Conservation (phyloP, 2,329 filamentous ascomycete species). For the Dothistroma septosporum region DNA sequence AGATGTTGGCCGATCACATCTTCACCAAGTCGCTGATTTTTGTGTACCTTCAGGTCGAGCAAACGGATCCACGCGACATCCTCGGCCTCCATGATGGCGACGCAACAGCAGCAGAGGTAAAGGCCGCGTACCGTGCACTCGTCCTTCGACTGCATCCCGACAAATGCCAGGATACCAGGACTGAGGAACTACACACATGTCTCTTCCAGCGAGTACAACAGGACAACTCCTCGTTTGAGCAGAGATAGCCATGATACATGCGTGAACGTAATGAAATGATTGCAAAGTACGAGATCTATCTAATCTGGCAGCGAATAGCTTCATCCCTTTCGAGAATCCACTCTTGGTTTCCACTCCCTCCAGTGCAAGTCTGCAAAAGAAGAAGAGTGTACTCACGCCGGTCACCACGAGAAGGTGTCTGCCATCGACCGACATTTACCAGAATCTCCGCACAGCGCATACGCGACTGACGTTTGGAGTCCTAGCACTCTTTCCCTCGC, state of each 20-base stretch:
- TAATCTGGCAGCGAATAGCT: not conserved
- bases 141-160: not conserved
- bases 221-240: not conserved
- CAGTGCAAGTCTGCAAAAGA: too few relatives aligned
- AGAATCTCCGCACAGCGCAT: not conserved
- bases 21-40: not conserved
- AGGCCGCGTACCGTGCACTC: not conserved
- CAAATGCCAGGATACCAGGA: not conserved
- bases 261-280: not conserved
- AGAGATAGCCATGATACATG: not conserved
- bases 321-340: not conserved
- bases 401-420: not conserved
- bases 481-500: not conserved
- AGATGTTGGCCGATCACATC: not conserved
- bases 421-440: not conserved
- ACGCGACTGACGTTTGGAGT: not conserved
- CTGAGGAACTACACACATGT: not conserved
- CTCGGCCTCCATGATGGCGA: not conserved
- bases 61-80: not conserved
- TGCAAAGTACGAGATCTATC: not conserved
- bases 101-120: not conserved
- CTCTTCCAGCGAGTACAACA: not conserved
- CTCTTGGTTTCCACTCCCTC: not conserved
- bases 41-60: not conserved
- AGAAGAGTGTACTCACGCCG: not conserved